Evolutionary conservation across 2,329 filamentous ascomycete genomes (phyloP).

Genomic region (Fusarium clavum): DNA sequence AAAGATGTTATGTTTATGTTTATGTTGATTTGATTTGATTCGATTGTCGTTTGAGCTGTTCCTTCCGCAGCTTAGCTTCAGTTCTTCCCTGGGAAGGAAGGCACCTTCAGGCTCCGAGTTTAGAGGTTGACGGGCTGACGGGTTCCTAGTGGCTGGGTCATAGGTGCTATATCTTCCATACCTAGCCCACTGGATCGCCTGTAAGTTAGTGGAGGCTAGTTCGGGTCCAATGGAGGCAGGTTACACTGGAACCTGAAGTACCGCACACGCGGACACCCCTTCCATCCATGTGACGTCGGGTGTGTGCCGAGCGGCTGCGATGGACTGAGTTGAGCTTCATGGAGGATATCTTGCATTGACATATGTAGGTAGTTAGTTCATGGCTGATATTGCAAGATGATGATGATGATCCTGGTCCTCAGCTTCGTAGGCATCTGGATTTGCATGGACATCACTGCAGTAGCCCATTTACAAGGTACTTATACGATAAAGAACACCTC

Average conservation of each 20-base stretch:
- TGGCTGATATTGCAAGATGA: neutral
- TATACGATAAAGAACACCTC: neutral
- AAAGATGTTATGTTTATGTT: constrained; percentile 1
- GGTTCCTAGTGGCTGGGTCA: constrained; percentile 16
- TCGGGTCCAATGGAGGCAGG: neutral
- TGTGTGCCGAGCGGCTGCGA: neutral
- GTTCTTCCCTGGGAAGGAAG: constrained; percentile 25
- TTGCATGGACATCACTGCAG: neutral
- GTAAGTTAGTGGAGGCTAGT: constrained; percentile 10
- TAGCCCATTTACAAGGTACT: neutral
- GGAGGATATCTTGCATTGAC: neutral
- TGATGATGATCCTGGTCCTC: neutral
- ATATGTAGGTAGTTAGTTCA: neutral
- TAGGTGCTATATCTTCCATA: neutral
- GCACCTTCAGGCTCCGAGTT: constrained; percentile 4
- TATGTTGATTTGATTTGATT: constrained; percentile 19
- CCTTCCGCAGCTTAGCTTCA: constrained; percentile 32
- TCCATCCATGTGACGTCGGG: constrained; percentile 21
- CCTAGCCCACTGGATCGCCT: neutral
- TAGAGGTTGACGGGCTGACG: constrained; percentile 16
- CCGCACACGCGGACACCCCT: constrained; percentile 26
- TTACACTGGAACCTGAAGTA: constrained; percentile 35
- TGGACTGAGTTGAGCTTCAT: neutral
- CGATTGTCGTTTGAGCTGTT: constrained; percentile 20
- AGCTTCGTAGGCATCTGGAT: neutral